Evolutionary conservation across 306 rosid species (phyloP), one percentile per base, ranked within the genome.

Genomic region (Hippophae tibetana): DNA sequence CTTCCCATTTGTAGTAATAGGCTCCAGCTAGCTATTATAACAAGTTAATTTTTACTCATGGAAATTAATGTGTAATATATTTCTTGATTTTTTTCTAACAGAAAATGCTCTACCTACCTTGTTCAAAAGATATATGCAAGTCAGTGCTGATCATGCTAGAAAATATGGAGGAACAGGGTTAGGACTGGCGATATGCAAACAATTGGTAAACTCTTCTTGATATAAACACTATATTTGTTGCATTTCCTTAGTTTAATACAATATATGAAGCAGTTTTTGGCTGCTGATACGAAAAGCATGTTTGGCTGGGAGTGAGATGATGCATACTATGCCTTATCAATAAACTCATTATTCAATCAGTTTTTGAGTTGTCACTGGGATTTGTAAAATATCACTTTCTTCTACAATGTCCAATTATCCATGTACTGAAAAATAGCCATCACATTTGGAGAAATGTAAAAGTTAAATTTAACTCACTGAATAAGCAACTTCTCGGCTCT

Each of bases 71-170:
- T 0, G 38, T 31, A 31, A 31, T 31, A 31, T 41, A 61, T 44
- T 43, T 57, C 38, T 62, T 42, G 50, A 40, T 43, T 62, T 43
- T 11, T 26, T 69, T 71, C 60, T 8, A 14, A 67, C 86, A 93
- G 97, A 93, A 67, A 84, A 79, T 69, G 97, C 97, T 57, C 60
- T 88, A 50, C 90, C 93, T 51, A 80, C 83, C 57, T 79, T 93
- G 56, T 93, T 88, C 58, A 93, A 76, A 65, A 85, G 87, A 73
- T 93, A 93, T 81, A 93, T 93, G 99, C 99, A 93, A 88, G 99
- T 81, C n/a, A 82, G 97, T 58, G 90, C 97, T 6, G 97, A 93
- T 64, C 99, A 93, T 56, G 97, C 99, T 66, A 70, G 95, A 64
- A 93, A 93, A 63, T 88, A 93, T 65, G 99, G 99, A 9, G 99